Evolutionary conservation across 495 filamentous ascomycete species (phyloP).

Genomic region (Podospora australis): DNA sequence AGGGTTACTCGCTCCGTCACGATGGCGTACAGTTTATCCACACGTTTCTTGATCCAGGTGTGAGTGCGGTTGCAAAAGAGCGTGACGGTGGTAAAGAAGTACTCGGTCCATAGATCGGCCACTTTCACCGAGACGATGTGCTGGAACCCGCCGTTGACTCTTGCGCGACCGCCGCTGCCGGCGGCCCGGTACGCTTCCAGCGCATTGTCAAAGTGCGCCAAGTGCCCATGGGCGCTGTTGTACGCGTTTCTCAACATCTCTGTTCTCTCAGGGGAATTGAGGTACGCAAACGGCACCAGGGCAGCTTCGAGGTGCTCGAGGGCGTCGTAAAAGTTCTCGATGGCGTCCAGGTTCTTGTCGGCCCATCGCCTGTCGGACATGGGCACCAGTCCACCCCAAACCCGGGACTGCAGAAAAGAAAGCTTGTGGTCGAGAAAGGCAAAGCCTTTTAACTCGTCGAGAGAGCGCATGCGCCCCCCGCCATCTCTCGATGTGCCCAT

Average conservation of each 20-base stretch:
- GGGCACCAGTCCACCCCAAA: slow-evolving; percentile 10
- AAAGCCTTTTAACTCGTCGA: background rate
- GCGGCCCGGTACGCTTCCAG: slow-evolving; percentile 8
- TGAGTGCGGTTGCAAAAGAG: slow-evolving; percentile 8
- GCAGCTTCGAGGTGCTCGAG: slow-evolving; percentile 5
- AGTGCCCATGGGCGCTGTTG: slow-evolving; percentile 8
- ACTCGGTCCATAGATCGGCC: slow-evolving; percentile 16
- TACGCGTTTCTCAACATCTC: slow-evolving; percentile 6
- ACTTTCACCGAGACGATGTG: no score
- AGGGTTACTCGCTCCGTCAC: background rate
- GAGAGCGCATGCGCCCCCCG: background rate
- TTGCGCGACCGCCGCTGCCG: background rate
- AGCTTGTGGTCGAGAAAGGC: slow-evolving; percentile 8
- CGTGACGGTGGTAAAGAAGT: slow-evolving; percentile 11
- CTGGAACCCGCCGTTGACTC: background rate
- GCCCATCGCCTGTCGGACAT: slow-evolving; percentile 13
- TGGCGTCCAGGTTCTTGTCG: slow-evolving; percentile 9
- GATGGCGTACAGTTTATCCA: background rate
- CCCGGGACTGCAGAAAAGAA: slow-evolving; percentile 1
- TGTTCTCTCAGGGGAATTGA: slow-evolving; percentile 1
- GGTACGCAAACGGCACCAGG: slow-evolving; percentile 3
- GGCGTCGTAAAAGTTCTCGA: slow-evolving; percentile 11
- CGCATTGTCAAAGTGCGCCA: slow-evolving; percentile 10
- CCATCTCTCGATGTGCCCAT: no score
- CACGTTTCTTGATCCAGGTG: slow-evolving; percentile 5